Evolutionary conservation across 1,284 basidiomycete genomes (phyloP), one percentile per base, ranked within the genome.

Genomic region (Apiotrichum siamense): DNA sequence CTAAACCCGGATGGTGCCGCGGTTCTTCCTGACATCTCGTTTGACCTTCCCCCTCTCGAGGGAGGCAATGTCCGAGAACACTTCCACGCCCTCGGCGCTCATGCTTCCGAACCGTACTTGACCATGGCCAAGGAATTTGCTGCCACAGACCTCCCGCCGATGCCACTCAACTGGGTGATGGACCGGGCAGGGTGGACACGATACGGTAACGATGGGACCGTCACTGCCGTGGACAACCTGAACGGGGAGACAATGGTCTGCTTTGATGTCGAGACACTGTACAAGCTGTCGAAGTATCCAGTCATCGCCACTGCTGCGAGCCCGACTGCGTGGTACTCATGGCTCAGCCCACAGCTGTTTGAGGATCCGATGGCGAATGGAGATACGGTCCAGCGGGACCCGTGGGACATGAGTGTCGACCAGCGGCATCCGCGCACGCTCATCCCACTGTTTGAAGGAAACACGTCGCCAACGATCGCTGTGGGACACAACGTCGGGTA

Each of bases 401-500:
- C 52, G 1, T 72, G 68, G 66, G 66, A 70, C 23, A 63, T 53
- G 17, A 33, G 52, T 21, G 50, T 58, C 0, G 58, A 53, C 1
- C 18, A 44, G 7, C 52, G 60, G 33, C 54, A 66, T 32, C 64
- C 67, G 7, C 60, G 62, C 32, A 61, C 64, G 10, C 61, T 75
- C 17, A 67, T 73, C 24, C 73, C 73, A 12, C 58, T 75, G 15
- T 66, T 67, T 41, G 39, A 51, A 3, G 43, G 40, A 6, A 42
- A 55, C 6, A 54, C 60, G n/a, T 47, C 49, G 1, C 77, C 83
- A 0, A 80, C 85, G 9, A 73, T 97, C 21, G 77, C 96, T 27
- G 82, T 98, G 13, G 93, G 94, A 2, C 96, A 99, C 74, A 94
- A 97, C 66, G 86, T 97, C 25, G 88, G 91, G 2, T 98, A 91